Base-by-base conservation (phyloP, 106 monocot species). In the Dendrobium huoshanense region DNA sequence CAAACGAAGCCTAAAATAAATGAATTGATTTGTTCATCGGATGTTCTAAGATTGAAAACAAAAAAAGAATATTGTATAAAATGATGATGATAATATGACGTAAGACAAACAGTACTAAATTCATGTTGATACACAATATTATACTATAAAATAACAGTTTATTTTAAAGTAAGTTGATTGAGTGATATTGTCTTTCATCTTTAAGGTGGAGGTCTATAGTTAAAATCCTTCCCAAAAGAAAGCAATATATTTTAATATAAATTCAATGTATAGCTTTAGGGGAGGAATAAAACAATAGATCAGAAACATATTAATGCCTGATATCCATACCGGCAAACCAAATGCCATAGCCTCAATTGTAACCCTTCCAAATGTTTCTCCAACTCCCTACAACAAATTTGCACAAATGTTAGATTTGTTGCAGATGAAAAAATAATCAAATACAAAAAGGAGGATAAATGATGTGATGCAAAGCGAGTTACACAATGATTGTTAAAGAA, bases 341-440 rank as follows among this genome's bases (percentile, higher is more conserved):
- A 94, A 94, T 27, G 96, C 96, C 96, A 96, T 96, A 61, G 96
- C 96, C 90, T 96, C 96, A 81, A 96, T 83, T 48, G 96, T 96
- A 56, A 96, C 96, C 78, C 96, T 92, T 77, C 96, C 96, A 87
- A 96, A 96, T 82, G 96, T 96, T 86, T 94, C 96, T 85, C 96
- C 96, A 83, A 88, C 49, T 33, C 96, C 96, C 96, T 96, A 70
- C 20, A 84, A 74, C 61, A 10, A 7, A 79, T 59, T 70, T 70
- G 13, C 3, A 58, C 61, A 37, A 70, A 70, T 70, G 37, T 70
- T 70, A 70, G 13, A 37, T 70, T 37, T 7, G 11, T 70, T 13
- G 15, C 24, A 37, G 37, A 22, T 68, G 5, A 68, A 68, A 31
- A 37, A 37, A 70, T 5, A 37, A 15, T 37, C 0, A 37, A 37